Evolutionary conservation across 73 alveolate species (phyloP), one percentile per base, ranked within the genome.

Genomic region (Strombidium stylifer): DNA sequence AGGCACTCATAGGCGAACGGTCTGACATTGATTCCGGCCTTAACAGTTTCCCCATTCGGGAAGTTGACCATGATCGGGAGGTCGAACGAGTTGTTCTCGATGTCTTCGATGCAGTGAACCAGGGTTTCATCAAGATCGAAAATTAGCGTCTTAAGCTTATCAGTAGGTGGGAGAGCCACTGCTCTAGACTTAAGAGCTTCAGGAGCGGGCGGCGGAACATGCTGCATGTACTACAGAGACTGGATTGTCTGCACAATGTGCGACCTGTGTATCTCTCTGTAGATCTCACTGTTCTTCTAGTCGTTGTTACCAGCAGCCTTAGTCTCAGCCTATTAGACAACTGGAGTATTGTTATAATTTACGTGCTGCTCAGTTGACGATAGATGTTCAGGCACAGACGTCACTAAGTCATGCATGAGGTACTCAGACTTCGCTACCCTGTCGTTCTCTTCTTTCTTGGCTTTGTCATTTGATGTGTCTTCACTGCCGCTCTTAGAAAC

Each of bases 71-170:
- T 48, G 6, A 81, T 82, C 0, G 62, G 62, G 28, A 41, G 82
- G 31, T 81, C 92, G 12, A 65, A 73, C 3, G 72, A 62, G 35
- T 53, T 61, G 7, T 56, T 52, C 16, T 71, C 85, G 23, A 58
- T 42, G 26, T 81, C 92, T 11, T 81, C 92, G 0, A 71, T 44
- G 30, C 92, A 81, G 59, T 89, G 97, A 10, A 89, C 92, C 27
- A 89, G 45, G 28, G 97, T 89, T 54, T 89, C 97, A 68, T 89
- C 97, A n/a, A 89, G 46, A 55, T 89, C 97, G 50, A 89, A 69
- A 2, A 89, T 65, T 6, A 89, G 54, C 0, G 89, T 71, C 62
- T 85, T 89, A 53, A 61, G 66, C n/a, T 44, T 66, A 12, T 36
- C 12, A 11, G 70, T 5, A 8, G 19, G 14, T 28, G 82, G 82